Evolutionary conservation across 768 basidiomycete species (phyloP).

Genomic region (Tulasnella sp.): DNA sequence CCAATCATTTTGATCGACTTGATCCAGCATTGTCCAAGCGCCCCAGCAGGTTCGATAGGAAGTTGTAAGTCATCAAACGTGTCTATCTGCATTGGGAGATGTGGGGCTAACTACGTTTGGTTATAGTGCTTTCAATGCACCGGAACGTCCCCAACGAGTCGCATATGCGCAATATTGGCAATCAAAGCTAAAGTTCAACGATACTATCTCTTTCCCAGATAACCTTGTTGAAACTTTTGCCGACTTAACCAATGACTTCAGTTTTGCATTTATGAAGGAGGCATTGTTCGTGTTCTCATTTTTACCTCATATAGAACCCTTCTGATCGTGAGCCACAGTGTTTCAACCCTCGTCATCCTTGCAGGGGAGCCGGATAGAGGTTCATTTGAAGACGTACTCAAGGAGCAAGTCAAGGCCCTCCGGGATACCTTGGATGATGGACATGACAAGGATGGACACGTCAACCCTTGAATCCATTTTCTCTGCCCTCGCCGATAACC

Average conservation of each 20-base stretch:
- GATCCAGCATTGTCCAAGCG: slow-evolving; percentile 65
- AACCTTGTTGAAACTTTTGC: slow-evolving; percentile 47
- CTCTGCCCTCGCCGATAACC: no score
- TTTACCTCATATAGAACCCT: background rate
- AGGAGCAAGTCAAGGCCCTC: slow-evolving; percentile 46
- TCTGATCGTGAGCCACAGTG: slow-evolving; percentile 30
- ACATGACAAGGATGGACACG: background rate
- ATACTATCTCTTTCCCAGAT: slow-evolving; percentile 54
- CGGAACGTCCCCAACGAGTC: slow-evolving; percentile 46
- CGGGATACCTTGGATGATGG: slow-evolving; percentile 51
- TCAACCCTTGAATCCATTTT: no score
- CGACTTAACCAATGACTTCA: slow-evolving; percentile 49
- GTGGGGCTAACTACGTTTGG: background rate
- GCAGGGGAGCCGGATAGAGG: slow-evolving; percentile 37
- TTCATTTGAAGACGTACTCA: slow-evolving; percentile 40
- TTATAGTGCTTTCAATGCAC: slow-evolving; percentile 44
- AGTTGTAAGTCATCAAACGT: slow-evolving; percentile 44
- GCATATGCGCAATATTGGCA: slow-evolving; percentile 74
- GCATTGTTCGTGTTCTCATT: slow-evolving; percentile 47
- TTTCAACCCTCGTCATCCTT: slow-evolving; percentile 57
- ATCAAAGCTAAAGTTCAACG: slow-evolving; percentile 51
- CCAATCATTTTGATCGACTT: slow-evolving; percentile 71
- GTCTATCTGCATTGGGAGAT: background rate
- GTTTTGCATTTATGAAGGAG: slow-evolving; percentile 82
- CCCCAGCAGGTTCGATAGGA: slow-evolving; percentile 76